phyloP scores from a whole-genome alignment of 257 asterid genomes.

The Solanum etuberosum region DNA sequence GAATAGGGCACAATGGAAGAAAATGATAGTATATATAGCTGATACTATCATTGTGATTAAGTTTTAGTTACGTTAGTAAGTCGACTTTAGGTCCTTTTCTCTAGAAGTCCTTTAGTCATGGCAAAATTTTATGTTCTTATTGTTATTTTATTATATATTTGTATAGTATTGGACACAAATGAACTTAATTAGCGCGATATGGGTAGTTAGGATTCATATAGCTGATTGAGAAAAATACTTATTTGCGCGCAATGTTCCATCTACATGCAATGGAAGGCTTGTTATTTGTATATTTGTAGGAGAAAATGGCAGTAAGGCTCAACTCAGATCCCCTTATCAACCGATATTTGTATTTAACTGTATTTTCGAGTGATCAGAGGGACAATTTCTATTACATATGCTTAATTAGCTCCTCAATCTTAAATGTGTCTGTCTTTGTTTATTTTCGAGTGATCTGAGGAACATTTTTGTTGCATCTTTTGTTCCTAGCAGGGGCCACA shows the following conservation, averaged over 20 bases:
- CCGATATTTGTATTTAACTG: not conserved
- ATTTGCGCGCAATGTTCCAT: not conserved
- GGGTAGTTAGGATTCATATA: not conserved
- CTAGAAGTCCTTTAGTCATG: not conserved
- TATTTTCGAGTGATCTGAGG: not conserved
- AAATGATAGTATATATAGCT: not conserved
- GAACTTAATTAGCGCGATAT: not conserved
- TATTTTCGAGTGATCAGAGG: not conserved
- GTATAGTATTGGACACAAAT: not conserved
- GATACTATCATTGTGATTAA: not conserved
- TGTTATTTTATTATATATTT: not conserved
- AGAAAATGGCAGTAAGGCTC: not conserved
- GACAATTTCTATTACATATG: not conserved
- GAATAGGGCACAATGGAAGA: not conserved
- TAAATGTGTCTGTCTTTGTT: not conserved
- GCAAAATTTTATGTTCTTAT: not conserved
- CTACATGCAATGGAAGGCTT: not conserved
- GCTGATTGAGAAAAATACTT: not conserved
- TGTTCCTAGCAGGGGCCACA: constrained; percentile 73
- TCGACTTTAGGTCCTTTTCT: not conserved
- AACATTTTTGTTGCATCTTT: not conserved
- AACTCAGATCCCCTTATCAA: not conserved
- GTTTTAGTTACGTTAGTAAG: not conserved
- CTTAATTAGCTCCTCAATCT: not conserved
- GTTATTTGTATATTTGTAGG: not conserved